A percentile compares a stretch with the other conserved stretches of the same genome.
These are phyloP conservation scores for Penicillium polonicum DNA, from an alignment of 2,329 filamentous ascomycete species.

Conservation along the genomic window DNA sequence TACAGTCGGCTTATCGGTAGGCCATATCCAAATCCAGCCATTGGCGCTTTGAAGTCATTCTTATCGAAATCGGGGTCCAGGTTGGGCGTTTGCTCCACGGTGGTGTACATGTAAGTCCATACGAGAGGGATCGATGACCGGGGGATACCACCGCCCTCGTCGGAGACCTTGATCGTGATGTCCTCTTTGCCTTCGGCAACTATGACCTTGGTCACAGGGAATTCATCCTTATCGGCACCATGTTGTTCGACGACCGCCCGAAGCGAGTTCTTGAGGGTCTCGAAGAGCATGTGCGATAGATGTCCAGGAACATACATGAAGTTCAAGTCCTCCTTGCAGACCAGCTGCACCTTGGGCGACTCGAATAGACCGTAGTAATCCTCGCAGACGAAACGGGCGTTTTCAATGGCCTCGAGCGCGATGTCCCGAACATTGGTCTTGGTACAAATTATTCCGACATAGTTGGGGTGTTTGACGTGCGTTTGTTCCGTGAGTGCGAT, in stretches of 20 bases:
- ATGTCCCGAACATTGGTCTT: conserved; percentile 96
- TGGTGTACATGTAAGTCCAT: conserved; percentile 99
- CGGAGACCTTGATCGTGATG: conserved; percentile 97
- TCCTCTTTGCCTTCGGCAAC: conserved; percentile 97
- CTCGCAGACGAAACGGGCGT: conserved; percentile 97
- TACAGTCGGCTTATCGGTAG: conserved; percentile 92
- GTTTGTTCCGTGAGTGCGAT: conserved; percentile 94
- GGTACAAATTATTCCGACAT: conserved; percentile 98
- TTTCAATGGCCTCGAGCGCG: conserved; percentile 95
- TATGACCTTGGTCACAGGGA: conserved; percentile 95
- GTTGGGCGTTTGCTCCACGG: conserved; percentile 90
- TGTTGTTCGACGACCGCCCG: conserved; percentile 95
- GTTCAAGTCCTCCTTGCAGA: conserved; percentile 89
- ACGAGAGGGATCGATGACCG: conserved; percentile 90
- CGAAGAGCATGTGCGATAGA: conserved; percentile 98
- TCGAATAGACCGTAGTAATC: conserved; percentile 98
- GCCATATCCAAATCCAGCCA: conserved; percentile 99
- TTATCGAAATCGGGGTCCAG: conserved; percentile 98
- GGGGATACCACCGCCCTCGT: conserved; percentile 95
- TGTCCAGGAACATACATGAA: conserved; percentile 99
- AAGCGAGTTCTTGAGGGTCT: conserved; percentile 97
- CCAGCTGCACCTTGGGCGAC: conserved; percentile 91
- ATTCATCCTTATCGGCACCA: conserved; percentile 91
- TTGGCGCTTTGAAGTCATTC: conserved; percentile 97
- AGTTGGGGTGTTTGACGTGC: conserved; percentile 83